Percentiles rank a stretch among this genome's conserved stretches.
phyloP scores from a whole-genome alignment of 2,329 filamentous ascomycete genomes.

The Nemania sp. region DNA sequence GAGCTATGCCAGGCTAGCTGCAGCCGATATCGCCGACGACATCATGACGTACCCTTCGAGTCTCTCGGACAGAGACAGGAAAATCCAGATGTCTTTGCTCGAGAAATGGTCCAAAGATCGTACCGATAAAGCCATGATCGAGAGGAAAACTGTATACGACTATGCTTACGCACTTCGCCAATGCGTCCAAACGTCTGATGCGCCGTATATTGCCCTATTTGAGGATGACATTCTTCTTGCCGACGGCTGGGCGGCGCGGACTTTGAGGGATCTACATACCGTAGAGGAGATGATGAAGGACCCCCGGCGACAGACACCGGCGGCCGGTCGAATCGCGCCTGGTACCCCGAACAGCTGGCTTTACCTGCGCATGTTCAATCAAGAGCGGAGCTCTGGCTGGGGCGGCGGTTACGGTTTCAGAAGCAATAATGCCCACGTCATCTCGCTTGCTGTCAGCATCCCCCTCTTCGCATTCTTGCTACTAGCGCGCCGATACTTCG shows the following conservation, averaged over 20 bases:
- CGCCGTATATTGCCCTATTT: slow-evolving; percentile 38
- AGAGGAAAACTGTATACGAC: slow-evolving; percentile 38
- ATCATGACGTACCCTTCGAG: slow-evolving; percentile 35
- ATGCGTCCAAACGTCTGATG: slow-evolving; percentile 34
- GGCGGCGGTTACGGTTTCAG: slow-evolving; percentile 37
- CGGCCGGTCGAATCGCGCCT: slow-evolving; percentile 29
- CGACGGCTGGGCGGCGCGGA: slow-evolving; percentile 38
- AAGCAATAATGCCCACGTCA: slow-evolving; percentile 37
- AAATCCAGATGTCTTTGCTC: slow-evolving; percentile 29
- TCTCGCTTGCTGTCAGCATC: slow-evolving; percentile 33
- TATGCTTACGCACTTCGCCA: slow-evolving; percentile 38
- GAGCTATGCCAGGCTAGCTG: slow-evolving; percentile 30
- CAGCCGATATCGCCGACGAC: slow-evolving; percentile 34
- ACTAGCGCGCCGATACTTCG: slow-evolving; percentile 26
- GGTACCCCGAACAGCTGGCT: slow-evolving; percentile 38
- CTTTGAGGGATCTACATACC: slow-evolving; percentile 31
- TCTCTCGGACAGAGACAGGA: slow-evolving; percentile 25
- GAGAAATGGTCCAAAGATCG: slow-evolving; percentile 29
- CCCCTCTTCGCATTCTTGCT: slow-evolving; percentile 32
- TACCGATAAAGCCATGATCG: slow-evolving; percentile 30
- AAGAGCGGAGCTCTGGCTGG: slow-evolving; percentile 39
- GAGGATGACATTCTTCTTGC: slow-evolving; percentile 41
- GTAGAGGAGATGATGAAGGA: slow-evolving; percentile 38
- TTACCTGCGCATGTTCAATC: slow-evolving; percentile 39
- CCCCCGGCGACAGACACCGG: slow-evolving; percentile 30